phyloP scores from a whole-genome alignment of 1,284 basidiomycete species.

The Neotropicomus parvogracilis region DNA sequence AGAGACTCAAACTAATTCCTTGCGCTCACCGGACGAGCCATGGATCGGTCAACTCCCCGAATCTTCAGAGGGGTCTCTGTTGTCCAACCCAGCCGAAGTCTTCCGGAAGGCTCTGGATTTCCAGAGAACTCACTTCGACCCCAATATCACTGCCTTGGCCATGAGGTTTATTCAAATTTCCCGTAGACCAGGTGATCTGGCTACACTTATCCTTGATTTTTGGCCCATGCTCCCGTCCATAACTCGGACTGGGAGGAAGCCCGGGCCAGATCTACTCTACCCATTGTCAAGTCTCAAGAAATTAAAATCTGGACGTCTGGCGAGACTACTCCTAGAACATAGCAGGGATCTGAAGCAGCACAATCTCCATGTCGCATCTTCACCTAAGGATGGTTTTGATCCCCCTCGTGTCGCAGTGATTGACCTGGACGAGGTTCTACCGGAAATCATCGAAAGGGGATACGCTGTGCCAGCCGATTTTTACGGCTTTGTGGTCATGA shows the following conservation, averaged over 20 bases:
- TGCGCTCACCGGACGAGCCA: background rate
- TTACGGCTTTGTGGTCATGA: background rate
- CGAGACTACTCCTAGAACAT: slow-evolving; percentile 2
- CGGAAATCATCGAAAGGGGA: background rate
- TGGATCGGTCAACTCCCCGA: background rate
- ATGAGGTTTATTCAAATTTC: slow-evolving; percentile 2
- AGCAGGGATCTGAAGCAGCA: background rate
- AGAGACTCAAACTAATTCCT: background rate
- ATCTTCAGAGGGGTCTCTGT: background rate
- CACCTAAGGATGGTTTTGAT: background rate
- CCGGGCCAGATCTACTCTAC: slow-evolving; percentile 3
- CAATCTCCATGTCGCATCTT: background rate
- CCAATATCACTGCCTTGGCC: background rate
- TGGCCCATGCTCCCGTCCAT: slow-evolving; percentile 1
- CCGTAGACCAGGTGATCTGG: background rate
- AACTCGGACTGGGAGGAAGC: background rate
- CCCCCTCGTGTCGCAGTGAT: slow-evolving; percentile 2
- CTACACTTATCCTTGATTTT: slow-evolving; percentile 2
- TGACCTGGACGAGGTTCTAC: background rate
- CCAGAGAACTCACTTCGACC: background rate
- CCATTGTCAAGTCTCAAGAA: slow-evolving; percentile 2
- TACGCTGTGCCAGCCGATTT: slow-evolving; percentile 7
- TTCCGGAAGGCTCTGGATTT: background rate
- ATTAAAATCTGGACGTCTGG: slow-evolving; percentile 1
- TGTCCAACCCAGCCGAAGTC: no score